Evolutionary conservation across 768 basidiomycete species (phyloP).

Genomic region (Boletus sp.): DNA sequence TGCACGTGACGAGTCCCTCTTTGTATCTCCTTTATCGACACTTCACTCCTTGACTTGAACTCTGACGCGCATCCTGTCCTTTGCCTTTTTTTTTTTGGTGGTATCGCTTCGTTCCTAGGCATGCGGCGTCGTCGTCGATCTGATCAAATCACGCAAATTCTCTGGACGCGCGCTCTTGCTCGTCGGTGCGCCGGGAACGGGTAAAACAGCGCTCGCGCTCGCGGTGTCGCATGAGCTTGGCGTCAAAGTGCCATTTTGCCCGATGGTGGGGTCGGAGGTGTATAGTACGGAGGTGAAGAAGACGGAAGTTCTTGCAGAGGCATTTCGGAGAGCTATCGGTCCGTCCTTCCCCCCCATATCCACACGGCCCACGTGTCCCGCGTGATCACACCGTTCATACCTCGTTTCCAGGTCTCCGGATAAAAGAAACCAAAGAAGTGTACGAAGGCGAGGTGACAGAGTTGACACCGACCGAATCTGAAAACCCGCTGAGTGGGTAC

Average conservation of each 20-base stretch:
- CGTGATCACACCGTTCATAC: background rate
- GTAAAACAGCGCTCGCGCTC: conserved; percentile 96
- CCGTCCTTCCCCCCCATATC: conserved; percentile 30
- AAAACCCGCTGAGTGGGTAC: conserved; percentile 96
- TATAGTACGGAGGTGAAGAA: conserved; percentile 98
- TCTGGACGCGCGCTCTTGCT: conserved; percentile 89
- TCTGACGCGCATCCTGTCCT: too few species aligned
- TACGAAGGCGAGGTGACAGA: conserved; percentile 99
- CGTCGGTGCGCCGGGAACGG: conserved; percentile 95
- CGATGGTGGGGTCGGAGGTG: conserved; percentile 98
- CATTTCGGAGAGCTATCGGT: conserved; percentile 95
- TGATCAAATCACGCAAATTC: conserved; percentile 89
- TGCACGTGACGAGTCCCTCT: too few species aligned
- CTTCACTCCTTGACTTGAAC: too few species aligned
- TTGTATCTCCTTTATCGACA: too few species aligned
- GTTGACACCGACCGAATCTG: conserved; percentile 91
- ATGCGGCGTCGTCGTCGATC: conserved; percentile 86
- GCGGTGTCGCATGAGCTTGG: conserved; percentile 95
- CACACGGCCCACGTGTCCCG: too few species aligned
- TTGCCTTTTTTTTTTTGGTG: background rate
- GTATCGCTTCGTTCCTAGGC: conserved; percentile 47
- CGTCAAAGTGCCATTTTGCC: conserved; percentile 93
- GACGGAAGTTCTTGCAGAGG: conserved; percentile 95
- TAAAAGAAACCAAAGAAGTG: conserved; percentile 99
- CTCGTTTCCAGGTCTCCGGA: conserved; percentile 63